These are phyloP conservation scores for Boletus semigastroideus DNA, from an alignment of 1,284 basidiomycete genomes.

Conservation along the genomic window DNA sequence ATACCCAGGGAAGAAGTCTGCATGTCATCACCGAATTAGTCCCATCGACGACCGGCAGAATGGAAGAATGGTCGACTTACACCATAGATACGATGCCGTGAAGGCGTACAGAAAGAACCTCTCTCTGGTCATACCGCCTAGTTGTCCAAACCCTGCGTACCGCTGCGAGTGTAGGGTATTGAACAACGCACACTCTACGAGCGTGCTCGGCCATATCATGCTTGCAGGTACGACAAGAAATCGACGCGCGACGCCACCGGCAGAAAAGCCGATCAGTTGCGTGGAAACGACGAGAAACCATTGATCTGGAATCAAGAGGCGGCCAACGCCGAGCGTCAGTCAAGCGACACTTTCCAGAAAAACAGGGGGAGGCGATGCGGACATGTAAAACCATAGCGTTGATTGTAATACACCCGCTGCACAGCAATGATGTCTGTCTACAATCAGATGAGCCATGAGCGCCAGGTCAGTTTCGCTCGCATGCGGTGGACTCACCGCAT, in stretches of 20 bases:
- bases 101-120: constrained; percentile 52
- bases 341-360: background rate
- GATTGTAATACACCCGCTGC: constrained; percentile 39
- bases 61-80: constrained; percentile 27
- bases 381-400: constrained; percentile 36
- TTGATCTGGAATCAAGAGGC: constrained; percentile 27
- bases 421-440: constrained; percentile 44
- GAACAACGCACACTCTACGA: constrained; percentile 53
- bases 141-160: constrained; percentile 44
- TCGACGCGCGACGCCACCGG: constrained; percentile 44
- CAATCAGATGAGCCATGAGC: constrained; percentile 43
- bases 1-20: constrained; percentile 52
- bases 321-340: constrained; percentile 1
- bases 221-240: constrained; percentile 45
- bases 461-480: background rate
- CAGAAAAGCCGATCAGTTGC: constrained; percentile 47
- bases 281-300: constrained; percentile 42
- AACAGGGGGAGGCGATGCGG: constrained; percentile 16
- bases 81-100: constrained; percentile 45
- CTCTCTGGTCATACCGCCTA: constrained; percentile 46
- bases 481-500: constrained; percentile 34
- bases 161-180: constrained; percentile 56
- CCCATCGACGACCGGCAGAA: background rate
- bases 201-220: constrained; percentile 54
- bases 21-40: constrained; percentile 9